A percentile compares a stretch with the other conserved stretches of the same genome.
These are phyloP conservation scores for Ophiostoma piceae DNA, from an alignment of 2,329 filamentous ascomycete species.

Conservation along the genomic window DNA sequence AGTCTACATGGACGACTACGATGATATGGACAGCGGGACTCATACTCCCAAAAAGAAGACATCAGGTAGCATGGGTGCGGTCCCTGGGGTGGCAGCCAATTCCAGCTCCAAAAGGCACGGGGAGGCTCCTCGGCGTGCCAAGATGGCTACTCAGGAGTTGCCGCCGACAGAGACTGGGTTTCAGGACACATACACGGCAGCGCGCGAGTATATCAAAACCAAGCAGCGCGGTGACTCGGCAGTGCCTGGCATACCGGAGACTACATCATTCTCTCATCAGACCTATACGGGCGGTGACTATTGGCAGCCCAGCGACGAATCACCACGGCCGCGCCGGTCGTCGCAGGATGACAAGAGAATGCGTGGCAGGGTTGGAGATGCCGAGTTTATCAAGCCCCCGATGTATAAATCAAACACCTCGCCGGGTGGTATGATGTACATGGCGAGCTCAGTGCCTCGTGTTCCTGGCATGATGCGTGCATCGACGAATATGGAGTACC, in stretches of 20 bases:
- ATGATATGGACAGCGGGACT: slow-evolving; percentile 31
- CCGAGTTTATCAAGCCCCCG: slow-evolving; percentile 26
- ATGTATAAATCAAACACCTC: slow-evolving; percentile 31
- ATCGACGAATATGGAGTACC: slow-evolving; percentile 27
- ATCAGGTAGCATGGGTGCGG: slow-evolving; percentile 15
- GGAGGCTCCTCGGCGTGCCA: slow-evolving; percentile 29
- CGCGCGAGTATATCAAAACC: not conserved
- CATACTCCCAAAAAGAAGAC: slow-evolving; percentile 30
- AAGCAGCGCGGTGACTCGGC: not conserved
- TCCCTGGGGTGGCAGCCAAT: not conserved
- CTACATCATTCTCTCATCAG: slow-evolving; percentile 16
- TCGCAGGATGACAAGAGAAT: slow-evolving; percentile 28
- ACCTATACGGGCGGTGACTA: slow-evolving; percentile 26
- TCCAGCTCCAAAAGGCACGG: slow-evolving; percentile 32
- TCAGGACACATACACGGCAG: not conserved
- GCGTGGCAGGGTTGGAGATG: slow-evolving; percentile 12
- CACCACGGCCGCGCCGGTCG: slow-evolving; percentile 19
- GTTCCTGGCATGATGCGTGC: slow-evolving; percentile 25
- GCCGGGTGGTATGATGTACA: slow-evolving; percentile 26
- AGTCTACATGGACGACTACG: slow-evolving; percentile 30
- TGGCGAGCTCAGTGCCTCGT: slow-evolving; percentile 25
- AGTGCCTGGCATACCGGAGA: not conserved
- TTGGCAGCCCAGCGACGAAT: slow-evolving; percentile 19
- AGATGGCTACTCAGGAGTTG: slow-evolving; percentile 20
- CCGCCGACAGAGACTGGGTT: not conserved